Base-by-base conservation (phyloP, 148 eudicot species). In the Heliosperma pusillum region DNA sequence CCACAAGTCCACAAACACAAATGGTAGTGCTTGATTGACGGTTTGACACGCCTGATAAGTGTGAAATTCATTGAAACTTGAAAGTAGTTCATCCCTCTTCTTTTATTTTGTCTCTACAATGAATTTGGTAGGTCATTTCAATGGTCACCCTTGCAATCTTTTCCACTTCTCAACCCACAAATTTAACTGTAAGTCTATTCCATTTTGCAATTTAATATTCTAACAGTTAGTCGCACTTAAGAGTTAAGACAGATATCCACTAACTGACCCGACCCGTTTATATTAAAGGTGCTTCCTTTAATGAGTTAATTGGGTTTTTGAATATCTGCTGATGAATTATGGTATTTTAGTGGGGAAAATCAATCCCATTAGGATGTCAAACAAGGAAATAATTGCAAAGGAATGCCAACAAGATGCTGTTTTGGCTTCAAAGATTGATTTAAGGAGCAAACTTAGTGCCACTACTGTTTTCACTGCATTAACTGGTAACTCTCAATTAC, bases 401-500 rank as follows among this genome's bases (percentile, higher is more conserved):
- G 71, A 60, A 9, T 24, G 2, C 56, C 21, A 64, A 11, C 16
- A 76, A 72, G 74, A 80, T 47, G 69, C 0, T 71, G 25, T 65
- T 29, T 56, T 65, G 52, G 16, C 19, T 56, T 80, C 82, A 53
- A 63, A 63, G 57, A 22, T 65, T 76, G 76, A 65, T 64, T 80
- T 76, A 52, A 69, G 65, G 74, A 64, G 45, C 71, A 77, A 81
- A 22, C 11, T 77, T 56, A 67, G 58, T 42, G 55, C 27, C 25
- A 21, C 47, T 77, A 15, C 74, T 3, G 8, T 62, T 77, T 47
- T 77, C 1, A 77, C 20, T 77, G 55, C 80, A 50, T 69, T 81
- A 69, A 75, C 83, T 68, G 78, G 83, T 81, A 60, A 76, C 17
- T 29, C 65, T 62, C 24, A 21, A 50, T 36, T 22, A 24, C 17